Conservation (phyloP, 345 rosid species). For the Bretschneidera sinensis region DNA sequence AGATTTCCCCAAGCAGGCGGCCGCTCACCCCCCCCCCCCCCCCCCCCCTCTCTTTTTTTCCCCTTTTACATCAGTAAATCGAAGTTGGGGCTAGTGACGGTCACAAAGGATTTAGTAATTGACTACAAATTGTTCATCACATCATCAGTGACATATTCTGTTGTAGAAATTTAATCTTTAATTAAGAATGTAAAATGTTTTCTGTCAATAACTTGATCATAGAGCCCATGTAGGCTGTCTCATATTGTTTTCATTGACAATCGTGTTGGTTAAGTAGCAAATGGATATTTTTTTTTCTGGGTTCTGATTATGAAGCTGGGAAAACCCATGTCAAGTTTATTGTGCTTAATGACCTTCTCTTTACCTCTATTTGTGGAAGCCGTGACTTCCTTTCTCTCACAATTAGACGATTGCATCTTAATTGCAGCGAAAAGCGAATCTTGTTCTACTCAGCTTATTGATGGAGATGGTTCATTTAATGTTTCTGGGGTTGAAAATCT, state of each 20-base stretch:
- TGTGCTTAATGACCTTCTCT: neutral
- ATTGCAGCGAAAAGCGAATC: slow-evolving; percentile 35
- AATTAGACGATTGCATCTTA: neutral
- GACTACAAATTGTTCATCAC: neutral
- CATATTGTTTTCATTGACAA: neutral
- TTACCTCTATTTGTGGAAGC: slow-evolving; percentile 2
- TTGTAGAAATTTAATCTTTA: no score
- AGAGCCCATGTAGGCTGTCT: neutral
- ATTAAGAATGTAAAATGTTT: neutral
- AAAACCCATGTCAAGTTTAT: slow-evolving; percentile 7
- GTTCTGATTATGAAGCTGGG: slow-evolving; percentile 2
- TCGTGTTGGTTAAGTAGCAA: neutral
- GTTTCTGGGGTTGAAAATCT: slow-evolving; percentile 61
- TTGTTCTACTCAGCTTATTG: slow-evolving; percentile 90
- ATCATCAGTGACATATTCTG: neutral
- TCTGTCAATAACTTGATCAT: neutral
- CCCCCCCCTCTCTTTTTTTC: neutral
- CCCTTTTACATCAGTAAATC: neutral
- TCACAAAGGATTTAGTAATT: neutral
- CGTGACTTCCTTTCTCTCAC: slow-evolving; percentile 3
- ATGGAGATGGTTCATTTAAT: slow-evolving; percentile 84
- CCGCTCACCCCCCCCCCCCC: no score
- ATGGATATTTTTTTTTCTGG: slow-evolving; percentile 2
- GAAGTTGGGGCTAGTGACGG: neutral
- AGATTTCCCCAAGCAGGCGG: no score